A percentile compares a stretch with the other conserved stretches of the same genome.
Evolutionary conservation across 371 early-diverging fungal species (phyloP).

Genomic region (Mucor circinelloides): DNA sequence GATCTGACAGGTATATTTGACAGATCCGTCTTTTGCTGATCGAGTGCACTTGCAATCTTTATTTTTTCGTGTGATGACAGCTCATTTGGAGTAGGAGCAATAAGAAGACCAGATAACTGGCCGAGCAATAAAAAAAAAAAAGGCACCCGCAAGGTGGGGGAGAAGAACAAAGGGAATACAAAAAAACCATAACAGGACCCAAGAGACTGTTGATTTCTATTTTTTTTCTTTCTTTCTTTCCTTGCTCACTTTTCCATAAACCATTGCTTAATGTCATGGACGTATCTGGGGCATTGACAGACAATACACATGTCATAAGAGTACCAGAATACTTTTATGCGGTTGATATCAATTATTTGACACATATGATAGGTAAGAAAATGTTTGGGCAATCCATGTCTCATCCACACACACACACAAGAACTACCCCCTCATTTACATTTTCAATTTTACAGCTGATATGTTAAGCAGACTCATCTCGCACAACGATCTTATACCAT

Average conservation of each 20-base stretch:
- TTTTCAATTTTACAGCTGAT: constrained; percentile 54
- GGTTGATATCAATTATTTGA: constrained; percentile 71
- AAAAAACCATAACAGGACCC: not conserved
- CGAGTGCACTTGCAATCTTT: not conserved
- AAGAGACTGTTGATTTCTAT: not conserved
- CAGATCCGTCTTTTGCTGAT: not conserved
- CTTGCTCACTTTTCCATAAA: not conserved
- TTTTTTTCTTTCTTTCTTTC: not conserved
- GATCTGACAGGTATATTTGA: not conserved
- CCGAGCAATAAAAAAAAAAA: not conserved
- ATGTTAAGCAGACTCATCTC: constrained; percentile 75
- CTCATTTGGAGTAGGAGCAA: not conserved
- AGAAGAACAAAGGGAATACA: not conserved
- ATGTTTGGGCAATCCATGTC: not conserved
- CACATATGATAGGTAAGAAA: constrained; percentile 73
- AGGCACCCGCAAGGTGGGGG: not conserved
- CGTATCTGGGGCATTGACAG: constrained; percentile 11
- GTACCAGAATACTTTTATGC: constrained; percentile 76
- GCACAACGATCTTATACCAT: constrained; percentile 89
- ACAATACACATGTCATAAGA: constrained; percentile 18
- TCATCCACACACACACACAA: not conserved
- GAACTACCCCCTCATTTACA: not conserved
- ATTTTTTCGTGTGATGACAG: not conserved
- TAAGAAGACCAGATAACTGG: not conserved
- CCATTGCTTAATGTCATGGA: constrained; percentile 28